Evolutionary conservation across 2,329 filamentous ascomycete genomes (phyloP).

Genomic region (Ophiostoma tasmaniense): DNA sequence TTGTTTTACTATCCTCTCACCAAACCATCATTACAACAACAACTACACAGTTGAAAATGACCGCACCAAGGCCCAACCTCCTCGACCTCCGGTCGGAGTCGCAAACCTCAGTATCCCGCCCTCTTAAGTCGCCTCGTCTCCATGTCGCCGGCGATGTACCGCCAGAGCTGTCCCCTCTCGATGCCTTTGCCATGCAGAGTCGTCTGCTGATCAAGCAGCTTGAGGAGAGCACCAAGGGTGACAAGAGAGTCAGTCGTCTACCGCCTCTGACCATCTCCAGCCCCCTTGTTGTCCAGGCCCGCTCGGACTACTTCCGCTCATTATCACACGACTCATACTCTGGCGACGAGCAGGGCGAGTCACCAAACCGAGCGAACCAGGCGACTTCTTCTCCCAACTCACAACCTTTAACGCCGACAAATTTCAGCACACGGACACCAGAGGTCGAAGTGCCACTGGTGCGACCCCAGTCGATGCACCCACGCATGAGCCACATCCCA

Average conservation of each 20-base stretch:
- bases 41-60: constrained; percentile 34
- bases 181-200: constrained; percentile 90
- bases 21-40: background rate
- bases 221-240: constrained; percentile 65
- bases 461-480: constrained; percentile 66
- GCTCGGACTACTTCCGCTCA: constrained; percentile 74
- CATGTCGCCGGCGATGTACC: constrained; percentile 74
- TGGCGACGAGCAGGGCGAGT: constrained; percentile 36
- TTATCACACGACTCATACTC: constrained; percentile 55
- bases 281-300: constrained; percentile 63
- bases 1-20: background rate
- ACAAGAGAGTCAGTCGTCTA: constrained; percentile 73
- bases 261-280: constrained; percentile 76
- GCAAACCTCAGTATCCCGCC: constrained; percentile 43
- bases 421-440: constrained; percentile 40
- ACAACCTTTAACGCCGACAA: constrained; percentile 29
- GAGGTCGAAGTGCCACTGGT: constrained; percentile 50
- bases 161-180: constrained; percentile 84
- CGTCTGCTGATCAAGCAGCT: constrained; percentile 80
- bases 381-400: constrained; percentile 22
- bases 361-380: constrained; percentile 18
- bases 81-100: constrained; percentile 54
- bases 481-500: constrained; percentile 58
- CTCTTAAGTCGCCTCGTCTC: constrained; percentile 63
- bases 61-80: constrained; percentile 44